Conservation (phyloP, 441 rosid genomes). For the Gossypium gossypioides region DNA sequence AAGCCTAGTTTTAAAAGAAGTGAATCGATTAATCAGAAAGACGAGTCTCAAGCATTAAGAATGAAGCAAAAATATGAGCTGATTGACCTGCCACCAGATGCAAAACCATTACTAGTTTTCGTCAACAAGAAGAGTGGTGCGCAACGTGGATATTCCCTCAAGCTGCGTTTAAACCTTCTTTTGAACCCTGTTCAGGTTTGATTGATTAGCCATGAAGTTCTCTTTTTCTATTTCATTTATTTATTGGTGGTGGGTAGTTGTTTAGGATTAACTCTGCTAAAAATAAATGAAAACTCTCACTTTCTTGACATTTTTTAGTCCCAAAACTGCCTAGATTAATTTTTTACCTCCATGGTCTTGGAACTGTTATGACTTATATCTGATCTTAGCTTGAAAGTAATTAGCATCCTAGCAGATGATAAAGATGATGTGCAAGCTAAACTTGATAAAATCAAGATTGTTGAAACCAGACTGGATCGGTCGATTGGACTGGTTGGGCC, state of each 20-base stretch:
- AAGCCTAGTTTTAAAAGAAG: conserved; percentile 53
- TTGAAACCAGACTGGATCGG: no score
- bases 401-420: background rate
- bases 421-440: background rate
- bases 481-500: no score
- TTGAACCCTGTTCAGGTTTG: conserved; percentile 90
- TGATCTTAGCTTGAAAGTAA: background rate
- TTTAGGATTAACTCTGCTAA: background rate
- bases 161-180: conserved; percentile 72
- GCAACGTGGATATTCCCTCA: conserved; percentile 77
- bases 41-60: conserved; percentile 51
- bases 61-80: conserved; percentile 72
- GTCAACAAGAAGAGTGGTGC: conserved; percentile 96
- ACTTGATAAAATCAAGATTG: background rate
- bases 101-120: conserved; percentile 83
- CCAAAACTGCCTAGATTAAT: background rate
- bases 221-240: background rate
- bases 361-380: background rate
- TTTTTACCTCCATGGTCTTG: background rate
- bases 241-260: background rate
- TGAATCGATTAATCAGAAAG: conserved; percentile 59
- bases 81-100: conserved; percentile 75
- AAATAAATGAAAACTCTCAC: background rate
- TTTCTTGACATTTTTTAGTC: background rate
- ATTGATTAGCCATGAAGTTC: background rate